Evolutionary conservation across 2,329 filamentous ascomycete species (phyloP).

Genomic region (Tolypocladium guangdongense): DNA sequence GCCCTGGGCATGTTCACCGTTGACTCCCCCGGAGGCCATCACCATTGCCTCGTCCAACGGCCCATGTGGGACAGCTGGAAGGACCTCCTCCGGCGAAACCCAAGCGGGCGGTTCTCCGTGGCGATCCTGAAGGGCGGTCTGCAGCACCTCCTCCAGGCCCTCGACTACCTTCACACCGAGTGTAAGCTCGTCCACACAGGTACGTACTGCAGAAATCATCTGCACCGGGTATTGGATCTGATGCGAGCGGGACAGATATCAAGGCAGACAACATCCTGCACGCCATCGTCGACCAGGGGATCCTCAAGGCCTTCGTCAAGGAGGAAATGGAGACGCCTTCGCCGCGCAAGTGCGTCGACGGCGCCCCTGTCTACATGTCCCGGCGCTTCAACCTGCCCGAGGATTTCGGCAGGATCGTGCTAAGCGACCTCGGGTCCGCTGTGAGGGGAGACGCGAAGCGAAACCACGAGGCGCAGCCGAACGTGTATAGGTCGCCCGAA

Average conservation of each 20-base stretch:
- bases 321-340: background rate
- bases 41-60: conserved; percentile 21
- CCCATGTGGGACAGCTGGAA: conserved; percentile 29
- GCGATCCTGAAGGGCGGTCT: conserved; percentile 24
- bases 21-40: background rate
- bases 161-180: conserved; percentile 29
- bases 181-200: conserved; percentile 33
- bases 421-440: conserved; percentile 40
- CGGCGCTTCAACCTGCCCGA: conserved; percentile 24
- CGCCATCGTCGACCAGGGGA: background rate
- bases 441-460: conserved; percentile 18
- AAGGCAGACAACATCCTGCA: conserved; percentile 30
- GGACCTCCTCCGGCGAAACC: conserved; percentile 24
- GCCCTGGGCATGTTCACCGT: conserved; percentile 16
- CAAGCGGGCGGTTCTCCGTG: conserved; percentile 21
- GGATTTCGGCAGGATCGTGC: conserved; percentile 20
- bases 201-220: conserved; percentile 5
- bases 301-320: conserved; percentile 1
- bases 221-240: too few species aligned
- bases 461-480: conserved; percentile 27
- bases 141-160: conserved; percentile 19
- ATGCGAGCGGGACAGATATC: conserved; percentile 17
- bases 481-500: conserved; percentile 30
- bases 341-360: background rate
- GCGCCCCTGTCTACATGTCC: conserved; percentile 12